A percentile compares a stretch with the other conserved stretches of the same genome.
Conservation (phyloP, 176 grass and related monocot genomes). For the Themeda triandra region DNA sequence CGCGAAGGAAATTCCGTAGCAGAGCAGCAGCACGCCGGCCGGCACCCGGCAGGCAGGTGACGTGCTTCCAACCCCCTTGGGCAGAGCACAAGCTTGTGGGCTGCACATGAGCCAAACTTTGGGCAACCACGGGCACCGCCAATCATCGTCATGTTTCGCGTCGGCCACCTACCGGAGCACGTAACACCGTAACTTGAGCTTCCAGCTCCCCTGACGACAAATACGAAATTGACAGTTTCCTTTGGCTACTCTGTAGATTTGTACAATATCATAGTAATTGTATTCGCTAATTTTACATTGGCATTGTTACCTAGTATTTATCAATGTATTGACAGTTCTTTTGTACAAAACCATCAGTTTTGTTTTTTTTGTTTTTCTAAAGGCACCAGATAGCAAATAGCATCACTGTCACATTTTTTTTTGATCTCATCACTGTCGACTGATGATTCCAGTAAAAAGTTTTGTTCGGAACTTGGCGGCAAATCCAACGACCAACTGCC, state of each 20-base stretch:
- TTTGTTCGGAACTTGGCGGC: conserved; percentile 27
- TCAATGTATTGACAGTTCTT: not conserved
- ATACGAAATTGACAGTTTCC: not conserved
- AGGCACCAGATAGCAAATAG: not conserved
- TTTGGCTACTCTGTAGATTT: not conserved
- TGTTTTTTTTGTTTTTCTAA: not conserved
- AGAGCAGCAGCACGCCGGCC: not conserved
- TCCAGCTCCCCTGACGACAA: not conserved
- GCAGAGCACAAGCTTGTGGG: conserved; percentile 20
- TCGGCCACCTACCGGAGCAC: not conserved
- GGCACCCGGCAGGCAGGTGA: conserved; percentile 13
- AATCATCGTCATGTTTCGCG: not conserved
- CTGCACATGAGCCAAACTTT: not conserved
- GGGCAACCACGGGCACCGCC: not conserved
- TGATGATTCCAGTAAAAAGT: not conserved
- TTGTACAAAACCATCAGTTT: no score
- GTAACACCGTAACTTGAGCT: not conserved
- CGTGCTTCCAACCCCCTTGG: conserved; percentile 36
- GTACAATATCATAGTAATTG: not conserved
- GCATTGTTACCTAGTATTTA: not conserved
- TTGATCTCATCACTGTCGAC: no score
- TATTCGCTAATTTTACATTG: not conserved
- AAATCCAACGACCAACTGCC: conserved; percentile 38
- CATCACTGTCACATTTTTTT: not conserved
- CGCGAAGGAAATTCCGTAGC: not conserved